A percentile compares a stretch with the other conserved stretches of the same genome.
Evolutionary conservation across 345 rosid genomes (phyloP).

Genomic region (Brassica nigra): DNA sequence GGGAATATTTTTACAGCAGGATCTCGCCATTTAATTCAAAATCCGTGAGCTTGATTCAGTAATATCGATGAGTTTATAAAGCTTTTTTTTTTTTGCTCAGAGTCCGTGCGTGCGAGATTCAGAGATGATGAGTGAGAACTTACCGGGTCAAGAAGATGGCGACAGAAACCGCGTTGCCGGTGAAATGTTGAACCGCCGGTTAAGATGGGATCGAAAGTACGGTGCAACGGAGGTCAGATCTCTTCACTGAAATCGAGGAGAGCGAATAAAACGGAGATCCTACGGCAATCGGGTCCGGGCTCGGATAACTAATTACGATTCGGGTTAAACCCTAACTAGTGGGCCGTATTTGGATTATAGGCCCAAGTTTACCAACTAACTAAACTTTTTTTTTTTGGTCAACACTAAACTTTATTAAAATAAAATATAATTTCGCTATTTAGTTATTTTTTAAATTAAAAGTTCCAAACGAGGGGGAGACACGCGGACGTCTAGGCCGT

Average conservation of each 20-base stretch:
- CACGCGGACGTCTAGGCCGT: conserved; percentile 11
- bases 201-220: conserved; percentile 23
- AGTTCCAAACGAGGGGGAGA: background rate
- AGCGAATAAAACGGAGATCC: conserved; percentile 33
- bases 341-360: conserved; percentile 22
- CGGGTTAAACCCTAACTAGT: conserved; percentile 9
- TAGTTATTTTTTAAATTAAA: background rate
- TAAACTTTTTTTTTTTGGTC: too few species aligned
- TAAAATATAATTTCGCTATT: too few species aligned
- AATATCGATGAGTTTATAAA: conserved; percentile 27
- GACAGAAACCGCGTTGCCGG: conserved; percentile 14
- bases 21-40: conserved; percentile 39
- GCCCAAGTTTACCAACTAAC: background rate
- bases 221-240: conserved; percentile 24
- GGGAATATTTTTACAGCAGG: conserved; percentile 18
- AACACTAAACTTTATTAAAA: too few species aligned
- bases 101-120: conserved; percentile 1
- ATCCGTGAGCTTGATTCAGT: conserved; percentile 22
- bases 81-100: background rate
- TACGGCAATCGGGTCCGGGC: conserved; percentile 23
- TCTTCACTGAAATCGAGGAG: conserved; percentile 28
- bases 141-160: conserved; percentile 30
- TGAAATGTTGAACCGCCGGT: conserved; percentile 11
- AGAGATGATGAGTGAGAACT: conserved; percentile 29
- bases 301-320: background rate